Base-by-base conservation (phyloP, 192 early-diverging fungal genomes). In the Fimicolochytrium jonesii region DNA sequence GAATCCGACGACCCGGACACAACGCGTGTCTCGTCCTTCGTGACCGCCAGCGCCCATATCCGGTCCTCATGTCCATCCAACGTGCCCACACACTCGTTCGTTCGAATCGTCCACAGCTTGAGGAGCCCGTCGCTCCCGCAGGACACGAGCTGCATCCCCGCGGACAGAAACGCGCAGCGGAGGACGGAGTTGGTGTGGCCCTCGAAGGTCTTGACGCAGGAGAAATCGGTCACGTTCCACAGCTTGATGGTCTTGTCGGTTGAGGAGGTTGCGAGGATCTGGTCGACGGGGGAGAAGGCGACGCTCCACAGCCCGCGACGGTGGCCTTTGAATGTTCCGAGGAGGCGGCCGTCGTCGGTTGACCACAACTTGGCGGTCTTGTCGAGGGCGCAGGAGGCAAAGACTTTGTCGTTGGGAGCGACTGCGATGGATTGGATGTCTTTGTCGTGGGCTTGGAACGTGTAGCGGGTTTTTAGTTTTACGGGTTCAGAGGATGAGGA, bases 111-210 rank as follows among this genome's bases (percentile, higher is more conserved):
- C 97, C 97, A 99, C 28, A 99, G 70, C 74, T 99, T 99, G 47
- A 97, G 74, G 39, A 99, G 80, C 17, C 94, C 94, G 62, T 99
- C 97, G 0, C 91, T 90, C 7, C 92, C 94, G 26, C 79, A 81
- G 17, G 89, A 92, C 18, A 93, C 70, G 31, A 99, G 67, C 69
- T 99, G 97, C 44, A 87, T 81, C 17, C 97, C 97, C 6, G 80
- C 76, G 4, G 92, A 87, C 48, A 97, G 49, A 66, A 97, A 99
- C 28, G 79, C 77, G 4, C 90, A 79, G 61, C 87, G 84, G 18
- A 99, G 80, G 10, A 97, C 93, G 3, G 92, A 91, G 75, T 93
- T 98, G n/a, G 93, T 88, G 66, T 99, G 97, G 0, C 97, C 95
- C 62, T 99, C 95, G 69, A 99, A 88, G 0, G 95, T 97, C 78